Evolutionary conservation across 2,329 filamentous ascomycete genomes (phyloP), one percentile per base, ranked within the genome.

Genomic region (Lachnellula subtilissima): DNA sequence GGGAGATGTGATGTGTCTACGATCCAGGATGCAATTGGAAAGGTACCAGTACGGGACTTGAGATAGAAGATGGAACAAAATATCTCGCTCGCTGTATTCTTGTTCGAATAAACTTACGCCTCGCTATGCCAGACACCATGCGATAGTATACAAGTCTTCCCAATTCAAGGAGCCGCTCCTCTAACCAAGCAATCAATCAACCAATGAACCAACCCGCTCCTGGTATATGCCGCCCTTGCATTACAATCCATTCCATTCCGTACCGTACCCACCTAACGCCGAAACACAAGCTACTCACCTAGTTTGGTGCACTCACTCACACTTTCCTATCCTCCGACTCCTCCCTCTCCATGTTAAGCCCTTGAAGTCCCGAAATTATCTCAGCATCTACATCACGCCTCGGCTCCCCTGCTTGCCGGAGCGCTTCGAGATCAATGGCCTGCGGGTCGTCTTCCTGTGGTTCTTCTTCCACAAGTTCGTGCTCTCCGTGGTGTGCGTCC

Each of bases 321-420:
- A 62, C 51, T 46, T 61, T 64, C 53, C 57, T 58, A 45, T 65
- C 57, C 25, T 65, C 48, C 5, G 61, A 59, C 3, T 59, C 54
- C 46, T 64, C 59, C 63, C 74, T 74, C 56, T 78, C 75, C 37
- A 82, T 61, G 51, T 74, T 73, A 51, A 85, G 68, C 58, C 81
- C 74, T 70, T 77, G 76, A 71, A 86, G 70, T 53, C 83, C 83
- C 17, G 82, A 84, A 53, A 85, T 84, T 28, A 83, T 63, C 68
- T 85, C 81, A 2, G 81, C 83, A 53, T 75, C 72, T 11, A 76
- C 54, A 61, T 85, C 83, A 57, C 76, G 70, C 5, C 74, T 68
- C 1, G 67, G 64, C 1, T 53, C 35, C 48, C n/a, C 14, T 19
- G 36, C 51, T 62, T 51, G 53, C 59, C 54, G 50, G 65, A 56